Evolutionary conservation across 106 monocot species (phyloP).

Genomic region (Dactylorhiza incarnata): DNA sequence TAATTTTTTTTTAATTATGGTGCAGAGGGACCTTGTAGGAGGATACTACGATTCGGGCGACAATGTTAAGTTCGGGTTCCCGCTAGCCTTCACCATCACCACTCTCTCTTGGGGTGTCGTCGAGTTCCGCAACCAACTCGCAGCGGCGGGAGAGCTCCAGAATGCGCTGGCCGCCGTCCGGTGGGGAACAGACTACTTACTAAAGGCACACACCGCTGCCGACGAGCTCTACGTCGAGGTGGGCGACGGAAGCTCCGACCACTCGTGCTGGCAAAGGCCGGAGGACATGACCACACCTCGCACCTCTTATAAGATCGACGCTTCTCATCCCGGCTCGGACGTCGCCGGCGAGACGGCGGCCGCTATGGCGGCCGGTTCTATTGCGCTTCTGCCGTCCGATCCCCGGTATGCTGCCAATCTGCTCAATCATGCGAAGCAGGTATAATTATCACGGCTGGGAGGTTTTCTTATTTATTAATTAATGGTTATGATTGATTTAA

Average conservation of each 20-base stretch:
- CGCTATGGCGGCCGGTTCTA: constrained; percentile 50
- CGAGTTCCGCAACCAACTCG: constrained; percentile 26
- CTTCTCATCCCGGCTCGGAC: constrained; percentile 38
- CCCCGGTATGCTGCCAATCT: constrained; percentile 19
- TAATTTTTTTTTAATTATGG: neutral
- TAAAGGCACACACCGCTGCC: constrained; percentile 33
- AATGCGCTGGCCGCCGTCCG: constrained; percentile 39
- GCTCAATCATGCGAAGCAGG: constrained; percentile 42
- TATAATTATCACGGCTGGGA: neutral
- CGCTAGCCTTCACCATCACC: constrained; percentile 70
- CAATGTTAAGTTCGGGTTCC: constrained; percentile 83
- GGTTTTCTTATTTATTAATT: neutral
- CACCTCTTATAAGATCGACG: constrained; percentile 27
- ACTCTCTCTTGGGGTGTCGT: constrained; percentile 54
- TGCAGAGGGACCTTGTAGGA: constrained; percentile 62
- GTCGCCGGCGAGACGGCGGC: constrained; percentile 60
- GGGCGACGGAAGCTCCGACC: constrained; percentile 76
- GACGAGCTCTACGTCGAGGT: constrained; percentile 50
- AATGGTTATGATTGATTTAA: neutral
- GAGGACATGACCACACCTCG: constrained; percentile 77
- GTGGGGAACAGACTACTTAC: constrained; percentile 77
- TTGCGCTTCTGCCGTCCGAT: constrained; percentile 31
- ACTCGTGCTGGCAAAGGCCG: constrained; percentile 68
- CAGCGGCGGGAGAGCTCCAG: constrained; percentile 25
- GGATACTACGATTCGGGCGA: constrained; percentile 87